Base-by-base conservation (phyloP, 768 basidiomycete species). In the Podaxis sp. region DNA sequence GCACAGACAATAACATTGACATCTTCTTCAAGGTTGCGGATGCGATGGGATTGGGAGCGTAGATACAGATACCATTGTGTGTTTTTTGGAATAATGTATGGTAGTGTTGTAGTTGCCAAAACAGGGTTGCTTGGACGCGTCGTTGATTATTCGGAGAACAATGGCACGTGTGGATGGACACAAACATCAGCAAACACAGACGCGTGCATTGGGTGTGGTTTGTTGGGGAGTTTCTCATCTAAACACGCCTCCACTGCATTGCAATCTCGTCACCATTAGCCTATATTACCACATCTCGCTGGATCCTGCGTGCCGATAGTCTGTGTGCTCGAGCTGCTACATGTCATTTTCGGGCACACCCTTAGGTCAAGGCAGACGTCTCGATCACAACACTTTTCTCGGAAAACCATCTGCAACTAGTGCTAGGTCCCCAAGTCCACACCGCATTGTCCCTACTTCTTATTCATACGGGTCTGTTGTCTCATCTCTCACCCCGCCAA, bases 281-380 rank as follows among this genome's bases (percentile, higher is more conserved):
- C 18, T 23, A 3, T n/a, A 14, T 42, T 42, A 42, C 25, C 25
- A 4, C 56, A 48, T 23, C 23, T 59, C 64, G 54, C 63, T 65
- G 59, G 64, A 61, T 64, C 37, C 52, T 59, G 53, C 62, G 62
- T 66, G 59, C 61, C 52, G 44, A 57, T 52, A 36, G 58, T 56
- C 55, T 64, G 54, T 57, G 59, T 59, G 66, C 64, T 61, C 57
- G 63, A 66, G 64, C 63, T 69, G 70, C 70, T 77, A 79, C 81
- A 93, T 93, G 90, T 91, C 90, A 75, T 93, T 93, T 85, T 82
- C 88, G 72, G 82, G 85, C 73, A 91, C 90, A 72, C 89, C 90
- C 60, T 76, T 91, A 66, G 88, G 87, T 76, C 87, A 90, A 85
- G 88, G 86, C 79, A 88, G 90, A 82, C 87, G 90, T 77, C 84